phyloP scores from a whole-genome alignment of 805 yeast species.

The Naumovozyma dairenensis region DNA sequence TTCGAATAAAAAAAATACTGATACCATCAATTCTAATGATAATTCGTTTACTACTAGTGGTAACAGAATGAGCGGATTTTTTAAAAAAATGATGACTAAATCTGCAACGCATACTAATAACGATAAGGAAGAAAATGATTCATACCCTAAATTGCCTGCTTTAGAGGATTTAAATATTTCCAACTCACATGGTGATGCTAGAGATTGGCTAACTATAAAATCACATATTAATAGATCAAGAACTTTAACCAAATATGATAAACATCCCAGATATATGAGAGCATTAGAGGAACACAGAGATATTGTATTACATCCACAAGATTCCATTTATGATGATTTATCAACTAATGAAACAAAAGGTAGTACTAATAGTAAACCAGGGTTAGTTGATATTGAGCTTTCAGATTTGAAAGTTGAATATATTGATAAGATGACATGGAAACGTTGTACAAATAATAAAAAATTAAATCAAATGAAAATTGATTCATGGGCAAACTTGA shows the following conservation, averaged over 20 bases:
- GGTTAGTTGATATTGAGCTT: slow-evolving; percentile 25
- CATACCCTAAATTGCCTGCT: slow-evolving; percentile 26
- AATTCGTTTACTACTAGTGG: no score
- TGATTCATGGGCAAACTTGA: slow-evolving; percentile 44
- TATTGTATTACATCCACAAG: slow-evolving; percentile 53
- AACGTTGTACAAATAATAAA: slow-evolving; percentile 28
- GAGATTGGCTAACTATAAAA: slow-evolving; percentile 44
- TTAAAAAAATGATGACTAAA: slow-evolving; percentile 26
- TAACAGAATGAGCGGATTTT: slow-evolving; percentile 21
- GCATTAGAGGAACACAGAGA: slow-evolving; percentile 51
- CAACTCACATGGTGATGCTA: slow-evolving; percentile 31
- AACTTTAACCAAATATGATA: slow-evolving; percentile 57
- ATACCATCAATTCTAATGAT: slow-evolving; percentile 15
- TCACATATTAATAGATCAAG: slow-evolving; percentile 64
- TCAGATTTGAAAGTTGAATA: slow-evolving; percentile 29
- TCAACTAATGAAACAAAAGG: slow-evolving; percentile 41
- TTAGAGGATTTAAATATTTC: slow-evolving; percentile 16
- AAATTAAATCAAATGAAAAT: slow-evolving; percentile 37
- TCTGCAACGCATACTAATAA: slow-evolving; percentile 11
- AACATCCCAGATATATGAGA: slow-evolving; percentile 57
- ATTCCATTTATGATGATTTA: slow-evolving; percentile 34
- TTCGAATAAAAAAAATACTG: slow-evolving; percentile 11
- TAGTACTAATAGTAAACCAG: slow-evolving; percentile 24
- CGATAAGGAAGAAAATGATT: slow-evolving; percentile 2
- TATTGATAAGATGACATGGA: slow-evolving; percentile 36